phyloP scores from a whole-genome alignment of 495 filamentous ascomycete genomes.

The Penicillium lividum region DNA sequence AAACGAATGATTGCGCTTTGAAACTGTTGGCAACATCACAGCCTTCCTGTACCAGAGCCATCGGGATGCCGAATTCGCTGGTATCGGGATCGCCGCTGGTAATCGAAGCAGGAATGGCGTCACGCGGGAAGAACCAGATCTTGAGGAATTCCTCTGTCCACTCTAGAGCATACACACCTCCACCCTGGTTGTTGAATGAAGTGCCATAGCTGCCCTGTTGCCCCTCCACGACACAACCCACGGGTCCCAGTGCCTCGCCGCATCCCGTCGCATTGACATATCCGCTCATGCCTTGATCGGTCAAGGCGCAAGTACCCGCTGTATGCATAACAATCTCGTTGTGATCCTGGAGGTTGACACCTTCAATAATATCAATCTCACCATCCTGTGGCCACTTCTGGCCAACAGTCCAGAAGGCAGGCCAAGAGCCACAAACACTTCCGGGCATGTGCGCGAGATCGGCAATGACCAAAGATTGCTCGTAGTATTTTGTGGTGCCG shows the following conservation, averaged over 20 bases:
- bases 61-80: constrained; percentile 64
- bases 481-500: constrained; percentile 66
- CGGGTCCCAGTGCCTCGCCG: constrained; percentile 50
- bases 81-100: constrained; percentile 59
- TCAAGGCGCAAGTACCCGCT: constrained; percentile 59
- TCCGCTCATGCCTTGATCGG: constrained; percentile 50
- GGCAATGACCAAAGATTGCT: constrained; percentile 67
- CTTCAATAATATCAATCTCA: constrained; percentile 93
- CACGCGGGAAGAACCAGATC: constrained; percentile 77
- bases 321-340: constrained; percentile 81
- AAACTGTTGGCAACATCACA: constrained; percentile 72
- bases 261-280: constrained; percentile 55
- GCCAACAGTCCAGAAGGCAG: constrained; percentile 75
- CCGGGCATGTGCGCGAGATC: constrained; percentile 79
- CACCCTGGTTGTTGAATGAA: constrained; percentile 70
- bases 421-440: constrained; percentile 69
- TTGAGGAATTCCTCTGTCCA: constrained; percentile 68
- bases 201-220: constrained; percentile 62
- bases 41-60: constrained; percentile 58
- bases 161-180: constrained; percentile 78
- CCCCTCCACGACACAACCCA: constrained; percentile 51
- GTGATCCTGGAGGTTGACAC: constrained; percentile 65
- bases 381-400: constrained; percentile 75
- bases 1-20: constrained; percentile 69
- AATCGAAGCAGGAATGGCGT: constrained; percentile 59